These are phyloP conservation scores for Aspergillus sojae DNA, from an alignment of 2,329 filamentous ascomycete genomes.

Conservation along the genomic window DNA sequence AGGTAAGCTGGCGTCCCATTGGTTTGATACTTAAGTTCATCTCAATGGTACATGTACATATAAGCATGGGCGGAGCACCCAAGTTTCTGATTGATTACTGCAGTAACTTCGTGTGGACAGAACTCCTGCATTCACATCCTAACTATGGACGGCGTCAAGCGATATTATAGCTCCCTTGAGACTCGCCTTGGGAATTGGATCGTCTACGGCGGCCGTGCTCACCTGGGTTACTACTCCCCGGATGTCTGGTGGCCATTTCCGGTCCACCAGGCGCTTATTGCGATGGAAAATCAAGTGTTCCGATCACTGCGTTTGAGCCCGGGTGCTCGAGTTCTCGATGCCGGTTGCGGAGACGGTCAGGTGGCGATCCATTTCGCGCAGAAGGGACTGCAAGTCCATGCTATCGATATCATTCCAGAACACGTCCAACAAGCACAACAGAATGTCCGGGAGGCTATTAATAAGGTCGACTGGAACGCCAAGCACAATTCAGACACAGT, in stretches of 20 bases:
- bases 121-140: no score
- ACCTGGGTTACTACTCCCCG: slow-evolving; percentile 52
- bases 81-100: not conserved
- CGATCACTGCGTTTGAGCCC: slow-evolving; percentile 38
- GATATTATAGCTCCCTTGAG: slow-evolving; percentile 13
- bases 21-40: not conserved
- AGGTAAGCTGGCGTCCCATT: no score
- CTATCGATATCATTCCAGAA: slow-evolving; percentile 52
- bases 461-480: not conserved
- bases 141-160: slow-evolving; percentile 8
- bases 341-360: slow-evolving; percentile 55
- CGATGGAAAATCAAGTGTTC: slow-evolving; percentile 55
- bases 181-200: slow-evolving; percentile 30
- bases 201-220: slow-evolving; percentile 49
- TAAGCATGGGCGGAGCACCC: not conserved
- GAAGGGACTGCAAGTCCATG: slow-evolving; percentile 45
- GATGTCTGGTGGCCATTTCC: slow-evolving; percentile 54
- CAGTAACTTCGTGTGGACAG: not conserved
- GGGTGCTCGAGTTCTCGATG: slow-evolving; percentile 53
- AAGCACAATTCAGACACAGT: not conserved
- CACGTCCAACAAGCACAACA: slow-evolving; percentile 47
- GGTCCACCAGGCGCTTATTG: slow-evolving; percentile 42
- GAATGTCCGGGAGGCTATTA: slow-evolving; percentile 1
- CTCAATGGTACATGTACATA: not conserved
- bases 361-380: slow-evolving; percentile 54